phyloP scores from a whole-genome alignment of 306 rosid genomes.

The Sesbania bispinosa region DNA sequence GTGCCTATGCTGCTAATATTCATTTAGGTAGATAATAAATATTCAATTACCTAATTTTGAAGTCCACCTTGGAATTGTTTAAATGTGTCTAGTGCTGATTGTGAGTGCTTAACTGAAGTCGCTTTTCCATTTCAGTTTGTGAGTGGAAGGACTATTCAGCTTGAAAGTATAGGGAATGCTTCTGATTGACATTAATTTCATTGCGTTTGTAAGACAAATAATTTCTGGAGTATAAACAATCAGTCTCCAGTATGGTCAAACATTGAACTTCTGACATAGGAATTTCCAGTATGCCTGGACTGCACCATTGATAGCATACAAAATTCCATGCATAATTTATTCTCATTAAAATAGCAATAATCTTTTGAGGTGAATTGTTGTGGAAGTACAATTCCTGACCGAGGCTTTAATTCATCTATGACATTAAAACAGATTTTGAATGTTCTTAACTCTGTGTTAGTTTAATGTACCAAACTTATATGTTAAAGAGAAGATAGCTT shows the following conservation, averaged over 20 bases:
- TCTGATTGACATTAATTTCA: conserved; percentile 5
- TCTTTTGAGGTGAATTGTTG: not conserved
- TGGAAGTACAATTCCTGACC: not conserved
- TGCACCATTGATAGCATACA: not conserved
- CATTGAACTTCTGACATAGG: not conserved
- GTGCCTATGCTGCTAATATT: not conserved
- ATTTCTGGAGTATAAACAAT: not conserved
- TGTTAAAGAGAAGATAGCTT: not conserved
- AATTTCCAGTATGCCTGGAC: not conserved
- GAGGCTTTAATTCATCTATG: not conserved
- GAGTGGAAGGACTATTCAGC: conserved; percentile 16
- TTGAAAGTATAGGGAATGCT: not conserved
- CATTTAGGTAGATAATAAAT: conserved; percentile 9
- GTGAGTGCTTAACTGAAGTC: not conserved
- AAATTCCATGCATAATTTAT: not conserved
- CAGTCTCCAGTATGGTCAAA: not conserved
- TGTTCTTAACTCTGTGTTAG: not conserved
- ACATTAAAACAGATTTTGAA: not conserved
- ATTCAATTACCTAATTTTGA: not conserved
- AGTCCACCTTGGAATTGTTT: conserved; percentile 1
- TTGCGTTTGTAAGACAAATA: conserved; percentile 8
- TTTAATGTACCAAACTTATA: not conserved
- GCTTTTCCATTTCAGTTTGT: not conserved
- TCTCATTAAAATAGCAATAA: not conserved
- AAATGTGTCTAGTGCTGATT: not conserved